Evolutionary conservation across 2,329 filamentous ascomycete genomes (phyloP).

Genomic region (Aspergillus aculeatinus): DNA sequence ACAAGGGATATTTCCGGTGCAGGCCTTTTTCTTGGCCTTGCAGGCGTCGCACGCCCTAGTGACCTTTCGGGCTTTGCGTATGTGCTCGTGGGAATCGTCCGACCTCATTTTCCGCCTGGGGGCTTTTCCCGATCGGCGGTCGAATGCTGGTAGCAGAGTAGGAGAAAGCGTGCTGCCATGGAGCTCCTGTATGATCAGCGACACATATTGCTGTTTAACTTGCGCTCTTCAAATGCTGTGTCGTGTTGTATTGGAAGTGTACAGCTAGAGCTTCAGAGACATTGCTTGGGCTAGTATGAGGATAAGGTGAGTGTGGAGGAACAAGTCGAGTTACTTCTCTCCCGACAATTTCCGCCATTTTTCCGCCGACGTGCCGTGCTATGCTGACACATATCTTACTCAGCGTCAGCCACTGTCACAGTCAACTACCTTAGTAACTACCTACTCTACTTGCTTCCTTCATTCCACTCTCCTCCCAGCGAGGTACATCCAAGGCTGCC

Average conservation of each 20-base stretch:
- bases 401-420: background rate
- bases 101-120: no score
- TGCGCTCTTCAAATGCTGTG: background rate
- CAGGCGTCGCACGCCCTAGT: slow-evolving; percentile 28
- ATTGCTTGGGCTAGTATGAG: background rate
- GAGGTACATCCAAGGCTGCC: no score
- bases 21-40: slow-evolving; percentile 26
- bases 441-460: no score
- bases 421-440: no score
- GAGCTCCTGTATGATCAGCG: background rate
- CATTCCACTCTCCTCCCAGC: no score
- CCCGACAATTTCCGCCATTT: background rate
- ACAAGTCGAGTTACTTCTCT: background rate
- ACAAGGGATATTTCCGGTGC: slow-evolving; percentile 25
- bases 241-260: background rate
- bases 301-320: no score
- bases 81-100: background rate
- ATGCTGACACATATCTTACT: background rate
- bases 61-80: slow-evolving; percentile 24
- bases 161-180: background rate
- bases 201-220: background rate
- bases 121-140: no score
- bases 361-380: background rate
- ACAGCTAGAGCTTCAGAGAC: background rate
- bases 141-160: no score